Conservation (phyloP, 495 filamentous ascomycete genomes). For the Trichocladium uniseriatum region DNA sequence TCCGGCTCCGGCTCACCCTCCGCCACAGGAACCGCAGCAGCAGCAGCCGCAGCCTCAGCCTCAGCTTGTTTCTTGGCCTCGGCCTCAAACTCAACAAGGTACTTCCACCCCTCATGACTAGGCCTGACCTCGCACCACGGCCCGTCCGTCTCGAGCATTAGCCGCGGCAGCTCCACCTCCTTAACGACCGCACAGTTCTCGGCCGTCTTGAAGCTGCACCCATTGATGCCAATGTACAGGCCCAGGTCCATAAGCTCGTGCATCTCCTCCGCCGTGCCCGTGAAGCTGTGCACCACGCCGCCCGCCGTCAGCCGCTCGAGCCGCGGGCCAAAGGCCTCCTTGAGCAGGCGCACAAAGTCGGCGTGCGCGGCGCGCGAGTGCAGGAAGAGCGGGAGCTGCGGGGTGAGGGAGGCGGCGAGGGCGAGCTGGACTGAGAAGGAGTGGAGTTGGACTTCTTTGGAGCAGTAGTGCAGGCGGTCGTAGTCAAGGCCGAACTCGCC, state of each 20-base stretch:
- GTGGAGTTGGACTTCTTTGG: constrained; percentile 66
- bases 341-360: constrained; percentile 65
- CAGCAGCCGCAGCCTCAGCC: not conserved
- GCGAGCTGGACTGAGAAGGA: constrained; percentile 76
- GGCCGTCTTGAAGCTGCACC: constrained; percentile 84
- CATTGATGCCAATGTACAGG: constrained; percentile 79
- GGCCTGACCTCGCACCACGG: constrained; percentile 74
- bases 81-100: constrained; percentile 31
- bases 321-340: constrained; percentile 33
- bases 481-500: constrained; percentile 97
- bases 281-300: constrained; percentile 86
- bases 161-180: constrained; percentile 57
- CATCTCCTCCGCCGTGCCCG: constrained; percentile 78
- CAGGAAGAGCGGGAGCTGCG: constrained; percentile 79
- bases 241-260: constrained; percentile 61
- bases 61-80: not conserved
- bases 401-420: constrained; percentile 53
- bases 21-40: not conserved
- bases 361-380: constrained; percentile 76
- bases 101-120: constrained; percentile 53
- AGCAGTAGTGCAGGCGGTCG: constrained; percentile 72
- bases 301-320: constrained; percentile 53
- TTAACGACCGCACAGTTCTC: constrained; percentile 77
- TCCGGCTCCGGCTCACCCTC: not conserved
- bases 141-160: constrained; percentile 92